phyloP scores from a whole-genome alignment of 2,329 filamentous ascomycete species.

The Graphium sp. region DNA sequence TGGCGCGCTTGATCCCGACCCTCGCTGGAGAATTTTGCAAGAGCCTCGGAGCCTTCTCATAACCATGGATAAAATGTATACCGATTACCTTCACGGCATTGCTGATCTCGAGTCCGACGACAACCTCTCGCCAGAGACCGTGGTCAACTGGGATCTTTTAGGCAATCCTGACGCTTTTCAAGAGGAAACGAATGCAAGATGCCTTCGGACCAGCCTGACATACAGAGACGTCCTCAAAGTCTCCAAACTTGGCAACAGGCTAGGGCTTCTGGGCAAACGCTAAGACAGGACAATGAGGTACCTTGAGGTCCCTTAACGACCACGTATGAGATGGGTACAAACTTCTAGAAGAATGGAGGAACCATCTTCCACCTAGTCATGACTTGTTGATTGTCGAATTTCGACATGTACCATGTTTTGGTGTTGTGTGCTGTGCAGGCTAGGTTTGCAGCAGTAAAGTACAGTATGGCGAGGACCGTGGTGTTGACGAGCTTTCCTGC shows the following conservation, averaged over 20 bases:
- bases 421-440: constrained; percentile 67
- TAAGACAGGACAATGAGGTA: constrained; percentile 10
- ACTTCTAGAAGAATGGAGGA: constrained; percentile 46
- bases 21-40: constrained; percentile 50
- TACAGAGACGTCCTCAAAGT: constrained; percentile 79
- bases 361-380: constrained; percentile 58
- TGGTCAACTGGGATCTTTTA: constrained; percentile 60
- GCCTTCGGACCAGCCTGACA: constrained; percentile 55
- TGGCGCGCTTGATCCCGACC: constrained; percentile 34
- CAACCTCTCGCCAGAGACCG: constrained; percentile 38
- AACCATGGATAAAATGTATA: constrained; percentile 53
- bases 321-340: no score
- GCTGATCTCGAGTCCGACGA: constrained; percentile 48
- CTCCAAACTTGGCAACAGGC: constrained; percentile 51
- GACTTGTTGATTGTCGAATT: constrained; percentile 53
- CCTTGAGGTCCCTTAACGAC: no score
- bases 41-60: constrained; percentile 70
- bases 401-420: constrained; percentile 59
- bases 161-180: constrained; percentile 25
- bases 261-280: constrained; percentile 32
- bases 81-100: constrained; percentile 59
- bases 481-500: constrained; percentile 47
- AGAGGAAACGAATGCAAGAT: constrained; percentile 37
- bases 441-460: constrained; percentile 67
- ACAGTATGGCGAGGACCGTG: constrained; percentile 51